Evolutionary conservation across 2,329 filamentous ascomycete species (phyloP).

Genomic region (Xylaria sp.): DNA sequence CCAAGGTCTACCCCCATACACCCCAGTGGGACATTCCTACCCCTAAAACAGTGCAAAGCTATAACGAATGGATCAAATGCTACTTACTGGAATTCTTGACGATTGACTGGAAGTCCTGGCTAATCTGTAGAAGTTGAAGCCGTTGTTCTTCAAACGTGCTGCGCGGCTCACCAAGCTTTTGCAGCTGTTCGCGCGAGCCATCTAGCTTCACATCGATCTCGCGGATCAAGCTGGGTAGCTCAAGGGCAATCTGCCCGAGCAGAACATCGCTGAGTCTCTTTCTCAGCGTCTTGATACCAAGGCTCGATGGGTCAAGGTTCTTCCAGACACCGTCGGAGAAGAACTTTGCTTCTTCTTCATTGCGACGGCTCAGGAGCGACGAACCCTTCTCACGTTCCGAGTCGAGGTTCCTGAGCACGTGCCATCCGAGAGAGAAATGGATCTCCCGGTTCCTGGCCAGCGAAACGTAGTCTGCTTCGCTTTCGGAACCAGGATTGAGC

Average conservation of each 20-base stretch:
- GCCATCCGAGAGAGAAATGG: slow-evolving; percentile 55
- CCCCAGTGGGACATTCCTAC: too few relatives aligned
- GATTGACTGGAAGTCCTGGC: slow-evolving; percentile 47
- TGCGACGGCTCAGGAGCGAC: slow-evolving; percentile 38
- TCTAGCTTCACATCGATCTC: slow-evolving; percentile 45
- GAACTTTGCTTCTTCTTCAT: slow-evolving; percentile 46
- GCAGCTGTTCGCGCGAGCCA: slow-evolving; percentile 42
- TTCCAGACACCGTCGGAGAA: slow-evolving; percentile 48
- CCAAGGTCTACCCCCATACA: too few relatives aligned
- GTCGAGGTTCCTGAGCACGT: slow-evolving; percentile 52
- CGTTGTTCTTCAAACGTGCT: slow-evolving; percentile 50
- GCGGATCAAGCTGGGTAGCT: slow-evolving; percentile 49
- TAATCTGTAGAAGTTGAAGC: slow-evolving; percentile 49
- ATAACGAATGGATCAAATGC: too few relatives aligned
- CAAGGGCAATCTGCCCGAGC: slow-evolving; percentile 46
- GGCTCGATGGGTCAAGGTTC: slow-evolving; percentile 34
- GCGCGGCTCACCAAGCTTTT: slow-evolving; percentile 52
- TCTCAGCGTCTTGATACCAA: slow-evolving; percentile 54
- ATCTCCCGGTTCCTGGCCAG: slow-evolving; percentile 51
- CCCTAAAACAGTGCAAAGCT: too few relatives aligned
- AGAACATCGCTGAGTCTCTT: slow-evolving; percentile 55
- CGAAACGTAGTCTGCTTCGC: slow-evolving; percentile 43
- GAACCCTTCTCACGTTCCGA: slow-evolving; percentile 39
- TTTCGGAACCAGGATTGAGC: slow-evolving; percentile 39
- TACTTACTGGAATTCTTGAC: slow-evolving; percentile 47